A percentile compares a stretch with the other conserved stretches of the same genome.
These are phyloP conservation scores for Pinus tabuliformis DNA, from an alignment of 75 land plant species.

Conservation along the genomic window DNA sequence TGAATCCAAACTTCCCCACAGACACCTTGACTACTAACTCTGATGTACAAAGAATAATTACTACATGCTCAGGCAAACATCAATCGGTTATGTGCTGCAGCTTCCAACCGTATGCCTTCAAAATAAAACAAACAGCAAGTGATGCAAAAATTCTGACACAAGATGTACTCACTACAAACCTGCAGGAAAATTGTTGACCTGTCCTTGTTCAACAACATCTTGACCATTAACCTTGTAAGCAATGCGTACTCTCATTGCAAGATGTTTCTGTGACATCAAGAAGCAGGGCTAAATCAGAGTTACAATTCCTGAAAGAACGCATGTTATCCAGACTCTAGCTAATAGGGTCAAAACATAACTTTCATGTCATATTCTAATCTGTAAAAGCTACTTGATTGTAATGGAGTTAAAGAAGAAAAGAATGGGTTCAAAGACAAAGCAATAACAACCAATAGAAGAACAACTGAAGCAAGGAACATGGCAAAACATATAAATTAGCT, in stretches of 20 bases:
- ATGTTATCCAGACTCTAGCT: not conserved
- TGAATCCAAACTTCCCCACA: no score
- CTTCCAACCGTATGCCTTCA: not conserved
- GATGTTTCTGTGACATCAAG: constrained; percentile 67
- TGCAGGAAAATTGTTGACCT: constrained; percentile 87
- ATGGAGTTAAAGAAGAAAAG: not conserved
- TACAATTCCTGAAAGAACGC: not conserved
- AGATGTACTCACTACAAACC: constrained; percentile 41
- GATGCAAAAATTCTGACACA: not conserved
- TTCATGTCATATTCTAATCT: not conserved
- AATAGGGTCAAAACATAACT: not conserved
- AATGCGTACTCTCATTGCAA: constrained; percentile 87
- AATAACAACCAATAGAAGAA: constrained; percentile 3
- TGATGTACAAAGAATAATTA: constrained; percentile 10
- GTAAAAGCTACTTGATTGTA: not conserved
- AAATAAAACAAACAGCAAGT: not conserved
- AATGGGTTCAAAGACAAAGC: not conserved
- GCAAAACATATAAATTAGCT: not conserved
- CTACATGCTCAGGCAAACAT: constrained; percentile 3
- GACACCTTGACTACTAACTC: no score
- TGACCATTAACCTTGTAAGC: constrained; percentile 75
- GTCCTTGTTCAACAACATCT: constrained; percentile 86
- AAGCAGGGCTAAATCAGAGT: not conserved
- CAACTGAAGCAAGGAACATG: not conserved
- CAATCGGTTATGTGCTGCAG: not conserved